phyloP scores from a whole-genome alignment of 352 stramenopile species.

The Phytophthora foliorum region DNA sequence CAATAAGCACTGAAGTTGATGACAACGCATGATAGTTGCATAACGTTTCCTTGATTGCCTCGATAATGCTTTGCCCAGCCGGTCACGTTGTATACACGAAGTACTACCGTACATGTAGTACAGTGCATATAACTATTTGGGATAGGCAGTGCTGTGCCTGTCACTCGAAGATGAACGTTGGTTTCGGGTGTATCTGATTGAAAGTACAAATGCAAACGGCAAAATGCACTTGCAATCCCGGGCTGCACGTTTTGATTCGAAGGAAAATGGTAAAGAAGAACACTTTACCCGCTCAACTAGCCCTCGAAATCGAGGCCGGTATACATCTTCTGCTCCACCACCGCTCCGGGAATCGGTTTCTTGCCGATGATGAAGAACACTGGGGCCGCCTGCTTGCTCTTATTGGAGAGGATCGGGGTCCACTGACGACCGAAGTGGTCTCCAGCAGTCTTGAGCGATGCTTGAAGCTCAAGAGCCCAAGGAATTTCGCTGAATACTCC shows the following conservation, averaged over 20 bases:
- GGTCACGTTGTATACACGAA: neutral
- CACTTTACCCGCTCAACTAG: neutral
- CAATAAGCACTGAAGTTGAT: slow-evolving; percentile 14
- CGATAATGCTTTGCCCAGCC: neutral
- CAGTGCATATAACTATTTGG: neutral
- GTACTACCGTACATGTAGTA: too few relatives aligned
- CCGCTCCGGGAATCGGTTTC: slow-evolving; percentile 36
- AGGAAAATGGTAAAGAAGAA: neutral
- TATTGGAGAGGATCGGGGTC: slow-evolving; percentile 35
- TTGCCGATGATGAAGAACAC: slow-evolving; percentile 42
- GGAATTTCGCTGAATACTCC: slow-evolving; percentile 52
- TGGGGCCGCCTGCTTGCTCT: slow-evolving; percentile 25
- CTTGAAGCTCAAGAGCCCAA: slow-evolving; percentile 54
- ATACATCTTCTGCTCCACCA: slow-evolving; percentile 38
- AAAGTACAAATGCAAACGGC: neutral
- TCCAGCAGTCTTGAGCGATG: slow-evolving; percentile 32
- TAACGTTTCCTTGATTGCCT: slow-evolving; percentile 26
- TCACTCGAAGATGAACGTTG: too few relatives aligned
- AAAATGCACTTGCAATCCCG: neutral
- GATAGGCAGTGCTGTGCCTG: too few relatives aligned
- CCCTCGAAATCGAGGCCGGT: slow-evolving; percentile 31
- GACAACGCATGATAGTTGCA: slow-evolving; percentile 19
- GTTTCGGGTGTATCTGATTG: too few relatives aligned
- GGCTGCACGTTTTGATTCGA: neutral
- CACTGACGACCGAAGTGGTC: slow-evolving; percentile 57